phyloP scores from a whole-genome alignment of 202 grass and related monocot species.

The Zoysia matrella region DNA sequence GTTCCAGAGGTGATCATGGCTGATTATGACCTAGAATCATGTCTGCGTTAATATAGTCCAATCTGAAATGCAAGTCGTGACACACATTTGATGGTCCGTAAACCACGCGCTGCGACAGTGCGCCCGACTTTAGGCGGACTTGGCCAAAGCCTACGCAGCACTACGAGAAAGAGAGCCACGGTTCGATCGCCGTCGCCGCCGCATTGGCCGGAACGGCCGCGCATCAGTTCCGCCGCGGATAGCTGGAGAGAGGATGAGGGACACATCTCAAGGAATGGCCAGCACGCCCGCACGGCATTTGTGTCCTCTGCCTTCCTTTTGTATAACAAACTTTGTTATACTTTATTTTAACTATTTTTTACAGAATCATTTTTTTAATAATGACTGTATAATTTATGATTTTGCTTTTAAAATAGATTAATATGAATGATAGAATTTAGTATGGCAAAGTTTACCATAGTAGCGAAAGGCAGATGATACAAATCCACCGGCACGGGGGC shows the following conservation, averaged over 20 bases:
- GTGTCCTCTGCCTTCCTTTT: too few relatives aligned
- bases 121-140: constrained; percentile 8
- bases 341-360: too few relatives aligned
- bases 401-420: too few relatives aligned
- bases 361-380: too few relatives aligned
- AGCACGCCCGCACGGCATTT: neutral
- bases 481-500: too few relatives aligned
- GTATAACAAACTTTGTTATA: too few relatives aligned
- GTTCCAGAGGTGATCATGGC: neutral
- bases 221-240: neutral
- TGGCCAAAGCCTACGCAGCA: constrained; percentile 1
- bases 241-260: neutral
- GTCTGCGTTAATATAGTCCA: neutral
- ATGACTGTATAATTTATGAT: too few relatives aligned
- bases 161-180: neutral
- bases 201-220: neutral
- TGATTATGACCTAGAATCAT: neutral
- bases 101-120: constrained; percentile 8
- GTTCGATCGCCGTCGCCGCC: neutral
- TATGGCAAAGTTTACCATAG: too few relatives aligned
- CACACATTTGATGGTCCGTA: constrained; percentile 35
- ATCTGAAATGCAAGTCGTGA: neutral
- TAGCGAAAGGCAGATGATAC: too few relatives aligned
- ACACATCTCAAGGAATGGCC: neutral
- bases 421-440: too few relatives aligned